Conservation (phyloP, 2,329 filamentous ascomycete genomes). For the Geosmithia morbida region DNA sequence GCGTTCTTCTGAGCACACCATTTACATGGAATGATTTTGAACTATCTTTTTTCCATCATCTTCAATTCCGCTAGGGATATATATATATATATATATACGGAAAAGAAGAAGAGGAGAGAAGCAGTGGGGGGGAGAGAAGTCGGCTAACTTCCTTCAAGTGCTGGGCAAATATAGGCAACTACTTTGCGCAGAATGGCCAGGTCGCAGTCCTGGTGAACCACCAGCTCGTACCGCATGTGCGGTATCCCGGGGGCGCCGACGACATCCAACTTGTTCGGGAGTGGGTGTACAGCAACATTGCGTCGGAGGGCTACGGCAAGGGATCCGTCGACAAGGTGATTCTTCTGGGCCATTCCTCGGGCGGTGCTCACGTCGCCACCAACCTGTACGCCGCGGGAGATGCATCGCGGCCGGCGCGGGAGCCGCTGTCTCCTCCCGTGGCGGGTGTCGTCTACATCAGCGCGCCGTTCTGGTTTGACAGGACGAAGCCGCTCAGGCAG, state of each 20-base stretch:
- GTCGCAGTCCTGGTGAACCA: constrained; percentile 5
- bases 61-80: too few species aligned
- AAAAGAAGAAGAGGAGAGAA: too few species aligned
- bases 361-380: constrained; percentile 5
- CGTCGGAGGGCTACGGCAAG: constrained; percentile 3
- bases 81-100: too few species aligned
- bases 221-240: constrained; percentile 4
- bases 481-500: constrained; percentile 3
- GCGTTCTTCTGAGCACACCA: not conserved
- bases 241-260: constrained; percentile 6
- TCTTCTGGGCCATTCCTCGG: constrained; percentile 6
- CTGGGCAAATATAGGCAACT: constrained; percentile 6
- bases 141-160: constrained; percentile 1
- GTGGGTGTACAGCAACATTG: constrained; percentile 5
- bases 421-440: constrained; percentile 5
- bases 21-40: too few species aligned
- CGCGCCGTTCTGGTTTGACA: constrained; percentile 6
- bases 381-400: constrained; percentile 6
- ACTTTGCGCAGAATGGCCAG: constrained; percentile 4
- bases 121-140: too few species aligned
- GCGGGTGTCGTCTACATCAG: constrained; percentile 5
- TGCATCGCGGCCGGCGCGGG: not conserved
- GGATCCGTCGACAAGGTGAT: constrained; percentile 4
- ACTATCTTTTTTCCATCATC: not conserved
- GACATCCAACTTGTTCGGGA: constrained; percentile 6